Percentiles rank a stretch among this genome's conserved stretches.
Evolutionary conservation across 176 grass and related monocot species (phyloP).

Genomic region (Saccharum spontaneum): DNA sequence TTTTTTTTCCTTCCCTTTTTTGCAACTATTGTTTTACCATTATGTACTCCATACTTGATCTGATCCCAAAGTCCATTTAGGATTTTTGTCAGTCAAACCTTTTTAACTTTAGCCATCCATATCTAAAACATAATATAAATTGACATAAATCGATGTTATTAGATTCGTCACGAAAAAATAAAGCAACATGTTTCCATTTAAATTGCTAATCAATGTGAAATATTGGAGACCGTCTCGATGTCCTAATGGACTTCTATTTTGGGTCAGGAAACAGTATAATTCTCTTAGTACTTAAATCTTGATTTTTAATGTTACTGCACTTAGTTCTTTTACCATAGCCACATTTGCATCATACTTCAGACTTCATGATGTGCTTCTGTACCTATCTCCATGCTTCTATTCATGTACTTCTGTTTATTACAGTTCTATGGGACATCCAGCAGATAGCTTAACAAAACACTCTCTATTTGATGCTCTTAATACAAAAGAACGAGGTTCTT

Average conservation of each 20-base stretch:
- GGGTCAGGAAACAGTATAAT: background rate
- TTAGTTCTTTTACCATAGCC: background rate
- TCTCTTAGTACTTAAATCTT: slow-evolving; percentile 14
- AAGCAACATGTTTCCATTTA: background rate
- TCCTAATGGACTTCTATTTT: background rate
- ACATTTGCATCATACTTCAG: slow-evolving; percentile 6
- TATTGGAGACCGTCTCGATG: background rate
- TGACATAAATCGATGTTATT: background rate
- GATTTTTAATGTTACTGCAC: background rate
- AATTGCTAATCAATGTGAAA: background rate
- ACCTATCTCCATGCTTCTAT: slow-evolving; percentile 26
- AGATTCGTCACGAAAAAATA: background rate
- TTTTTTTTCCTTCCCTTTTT: background rate
- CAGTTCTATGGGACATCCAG: slow-evolving; percentile 50
- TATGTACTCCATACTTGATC: background rate
- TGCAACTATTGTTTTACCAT: background rate
- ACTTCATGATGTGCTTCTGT: slow-evolving; percentile 15
- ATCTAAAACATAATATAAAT: background rate
- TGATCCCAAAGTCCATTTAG: background rate
- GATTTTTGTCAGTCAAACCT: background rate
- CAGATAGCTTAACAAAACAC: slow-evolving; percentile 33
- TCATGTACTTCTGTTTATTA: slow-evolving; percentile 36
- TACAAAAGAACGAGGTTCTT: slow-evolving; percentile 43
- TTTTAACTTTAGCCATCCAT: background rate
- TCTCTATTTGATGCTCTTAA: slow-evolving; percentile 37